Percentiles rank a stretch among this genome's conserved stretches.
phyloP scores from a whole-genome alignment of 805 yeast genomes.

The Candida insectalens region DNA sequence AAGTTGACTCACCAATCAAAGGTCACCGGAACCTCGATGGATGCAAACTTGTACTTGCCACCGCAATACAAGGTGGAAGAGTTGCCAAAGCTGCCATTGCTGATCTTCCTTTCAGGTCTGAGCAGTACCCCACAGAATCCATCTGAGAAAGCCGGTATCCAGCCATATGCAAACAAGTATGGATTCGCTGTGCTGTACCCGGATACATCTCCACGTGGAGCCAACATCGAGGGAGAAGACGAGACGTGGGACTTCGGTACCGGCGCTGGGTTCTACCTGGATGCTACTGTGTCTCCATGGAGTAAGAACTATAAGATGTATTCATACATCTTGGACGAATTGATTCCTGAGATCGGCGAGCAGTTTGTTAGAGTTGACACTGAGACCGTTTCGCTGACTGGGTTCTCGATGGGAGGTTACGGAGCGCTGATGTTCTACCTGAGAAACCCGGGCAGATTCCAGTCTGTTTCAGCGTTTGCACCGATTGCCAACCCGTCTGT shows the following conservation, averaged over 20 bases:
- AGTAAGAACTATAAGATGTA: constrained; percentile 73
- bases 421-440: constrained; percentile 73
- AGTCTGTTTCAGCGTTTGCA: constrained; percentile 80
- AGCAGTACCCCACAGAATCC: constrained; percentile 93
- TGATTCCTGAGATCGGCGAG: constrained; percentile 41
- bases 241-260: constrained; percentile 80
- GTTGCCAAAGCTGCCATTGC: constrained; percentile 47
- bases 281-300: constrained; percentile 73
- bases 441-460: constrained; percentile 61
- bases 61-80: constrained; percentile 29
- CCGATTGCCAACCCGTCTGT: constrained; percentile 77
- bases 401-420: constrained; percentile 98
- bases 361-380: constrained; percentile 47
- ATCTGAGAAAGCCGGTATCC: constrained; percentile 86
- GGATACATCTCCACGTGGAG: constrained; percentile 94
- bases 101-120: constrained; percentile 77
- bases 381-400: constrained; percentile 64
- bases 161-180: constrained; percentile 65
- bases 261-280: constrained; percentile 91
- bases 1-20: constrained; percentile 70
- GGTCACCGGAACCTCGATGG: constrained; percentile 63
- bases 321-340: constrained; percentile 67
- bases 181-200: constrained; percentile 90
- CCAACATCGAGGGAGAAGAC: constrained; percentile 56
- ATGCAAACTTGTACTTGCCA: constrained; percentile 78